A percentile compares a stretch with the other conserved stretches of the same genome.
Conservation (phyloP, 441 rosid genomes). For the Omphalea diandra region DNA sequence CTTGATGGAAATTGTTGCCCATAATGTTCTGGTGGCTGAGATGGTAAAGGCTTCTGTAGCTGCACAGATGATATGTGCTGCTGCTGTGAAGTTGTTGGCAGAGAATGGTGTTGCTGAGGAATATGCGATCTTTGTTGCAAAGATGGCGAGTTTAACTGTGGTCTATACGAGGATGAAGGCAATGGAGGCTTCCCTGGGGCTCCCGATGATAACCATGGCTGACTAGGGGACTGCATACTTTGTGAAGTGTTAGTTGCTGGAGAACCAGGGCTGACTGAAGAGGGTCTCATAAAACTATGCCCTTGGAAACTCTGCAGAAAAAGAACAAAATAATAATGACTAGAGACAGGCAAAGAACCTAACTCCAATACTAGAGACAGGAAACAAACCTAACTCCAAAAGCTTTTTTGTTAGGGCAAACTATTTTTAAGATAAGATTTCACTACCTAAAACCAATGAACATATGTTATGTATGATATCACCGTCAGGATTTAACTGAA, state of each 20-base stretch:
- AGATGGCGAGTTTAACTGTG: constrained; percentile 57
- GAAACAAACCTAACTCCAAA: constrained; percentile 7
- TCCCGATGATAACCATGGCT: constrained; percentile 85
- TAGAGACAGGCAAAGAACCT: background rate
- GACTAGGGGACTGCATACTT: constrained; percentile 49
- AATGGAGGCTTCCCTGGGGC: constrained; percentile 83
- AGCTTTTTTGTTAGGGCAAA: background rate
- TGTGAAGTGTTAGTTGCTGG: constrained; percentile 56
- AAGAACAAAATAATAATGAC: background rate
- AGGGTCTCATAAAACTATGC: constrained; percentile 58
- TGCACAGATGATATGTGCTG: constrained; percentile 53
- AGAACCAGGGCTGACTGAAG: constrained; percentile 48
- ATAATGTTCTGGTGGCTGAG: constrained; percentile 54
- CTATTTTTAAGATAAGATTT: background rate
- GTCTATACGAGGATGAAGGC: constrained; percentile 69
- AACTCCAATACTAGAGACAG: background rate
- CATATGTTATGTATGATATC: background rate
- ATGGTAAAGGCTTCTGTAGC: constrained; percentile 46
- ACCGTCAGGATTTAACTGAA: background rate
- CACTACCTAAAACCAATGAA: background rate
- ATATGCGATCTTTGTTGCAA: constrained; percentile 72
- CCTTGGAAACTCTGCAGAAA: constrained; percentile 66
- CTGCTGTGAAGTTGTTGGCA: constrained; percentile 43
- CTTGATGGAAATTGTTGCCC: constrained; percentile 55
- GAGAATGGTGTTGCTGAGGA: constrained; percentile 49